Conservation (phyloP, 2,329 filamentous ascomycete species). For the Beauveria caledonica region DNA sequence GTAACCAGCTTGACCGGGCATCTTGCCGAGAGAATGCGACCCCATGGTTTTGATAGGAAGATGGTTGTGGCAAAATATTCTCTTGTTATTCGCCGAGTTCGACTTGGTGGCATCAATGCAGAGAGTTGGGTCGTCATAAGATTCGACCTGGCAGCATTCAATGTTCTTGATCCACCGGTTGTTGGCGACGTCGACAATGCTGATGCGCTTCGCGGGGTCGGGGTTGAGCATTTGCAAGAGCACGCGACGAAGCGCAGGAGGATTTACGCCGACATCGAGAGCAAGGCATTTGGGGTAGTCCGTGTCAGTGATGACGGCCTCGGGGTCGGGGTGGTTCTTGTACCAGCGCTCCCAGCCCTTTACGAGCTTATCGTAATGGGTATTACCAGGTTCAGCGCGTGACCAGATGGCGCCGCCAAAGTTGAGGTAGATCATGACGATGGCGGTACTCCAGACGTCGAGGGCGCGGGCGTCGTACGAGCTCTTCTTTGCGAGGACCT, state of each 20-base stretch:
- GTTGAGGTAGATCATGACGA: conserved; percentile 72
- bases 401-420: conserved; percentile 69
- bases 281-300: conserved; percentile 58
- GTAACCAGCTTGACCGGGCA: conserved; percentile 49
- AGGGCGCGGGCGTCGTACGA: conserved; percentile 66
- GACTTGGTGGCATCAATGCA: conserved; percentile 56
- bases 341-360: conserved; percentile 64
- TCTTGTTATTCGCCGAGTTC: conserved; percentile 35
- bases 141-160: conserved; percentile 71
- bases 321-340: conserved; percentile 37
- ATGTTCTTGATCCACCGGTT: conserved; percentile 66
- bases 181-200: conserved; percentile 59
- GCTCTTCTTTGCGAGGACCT: conserved; percentile 62
- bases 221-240: conserved; percentile 79
- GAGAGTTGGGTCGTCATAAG: conserved; percentile 54
- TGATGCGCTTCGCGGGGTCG: conserved; percentile 60
- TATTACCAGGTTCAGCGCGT: conserved; percentile 48
- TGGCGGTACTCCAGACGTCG: conserved; percentile 79
- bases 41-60: conserved; percentile 39
- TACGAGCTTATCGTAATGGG: conserved; percentile 57
- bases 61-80: conserved; percentile 53
- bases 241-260: conserved; percentile 60
- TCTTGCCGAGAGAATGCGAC: conserved; percentile 43
- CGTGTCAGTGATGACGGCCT: conserved; percentile 39
- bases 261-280: conserved; percentile 58